Base-by-base conservation (phyloP, 2,329 filamentous ascomycete genomes). In the Fusarium setosum region DNA sequence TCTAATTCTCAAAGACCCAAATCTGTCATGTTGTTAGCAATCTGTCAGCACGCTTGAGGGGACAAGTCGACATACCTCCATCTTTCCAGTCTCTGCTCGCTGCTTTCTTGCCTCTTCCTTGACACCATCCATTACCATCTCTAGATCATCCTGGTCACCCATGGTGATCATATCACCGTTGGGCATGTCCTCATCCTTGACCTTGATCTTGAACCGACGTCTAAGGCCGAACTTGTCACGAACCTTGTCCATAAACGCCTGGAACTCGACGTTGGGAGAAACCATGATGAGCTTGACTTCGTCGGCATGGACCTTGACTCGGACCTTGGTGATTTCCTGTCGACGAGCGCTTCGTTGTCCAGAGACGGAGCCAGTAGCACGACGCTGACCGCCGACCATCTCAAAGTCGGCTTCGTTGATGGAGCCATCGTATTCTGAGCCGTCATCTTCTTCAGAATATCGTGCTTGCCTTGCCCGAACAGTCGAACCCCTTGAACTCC, bases 281-380 rank as follows among this genome's bases (percentile, higher is more conserved):
- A 97, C 88, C 87, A 97, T 94, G 67, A 98, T 92, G 77, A 97
- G 97, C 61, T 96, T 90, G 29, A 94, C 96, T 74, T 99, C 96
- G 41, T 93, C 92, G 2, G 88, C 89, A 74, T 98, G 94, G 2
- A 97, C 94, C 82, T 99, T 99, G 76, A 97, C 89, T 34, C 94
- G 88, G 66, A 98, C 89, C 78, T 94, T 91, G 63, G 87, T 88
- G 57, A 96, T 83, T 7, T 93, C 91, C 2, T 88, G 87, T 5
- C 86, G 78, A 65, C 88, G 82, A 8, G 88, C 89, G 21, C 82
- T 80, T n/a, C 83, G 83, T 37, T 87, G 82, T 10, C 82, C 80
- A 8, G 84, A 80, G 21, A 82, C 75, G 4, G 85, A 87, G 15
- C 76, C 73, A 49, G 80, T 74, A 31, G 78, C 74, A 54, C 81